Evolutionary conservation across 2,329 filamentous ascomycete genomes (phyloP), one percentile per base, ranked within the genome.

Genomic region (Pestalotiopsis sp.): DNA sequence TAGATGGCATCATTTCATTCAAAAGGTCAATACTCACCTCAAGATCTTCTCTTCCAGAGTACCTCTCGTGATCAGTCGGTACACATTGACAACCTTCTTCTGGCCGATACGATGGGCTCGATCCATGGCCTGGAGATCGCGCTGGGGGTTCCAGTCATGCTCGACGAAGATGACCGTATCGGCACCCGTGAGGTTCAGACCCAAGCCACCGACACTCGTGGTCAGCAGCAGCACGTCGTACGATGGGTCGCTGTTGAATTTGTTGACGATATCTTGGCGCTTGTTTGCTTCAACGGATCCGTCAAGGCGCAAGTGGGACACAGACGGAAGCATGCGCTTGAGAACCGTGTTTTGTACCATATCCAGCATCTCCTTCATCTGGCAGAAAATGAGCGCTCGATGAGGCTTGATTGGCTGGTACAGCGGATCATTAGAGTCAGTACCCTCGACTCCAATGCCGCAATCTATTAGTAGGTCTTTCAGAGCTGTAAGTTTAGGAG

Each of bases 361-460:
- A 80, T 99, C 96, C 27, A 99, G 87, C 97, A 99, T 99, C 80
- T 99, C 96, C 82, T 99, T 99, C 94, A 99, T 98, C 80, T 99
- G 96, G 76, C 96, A 99, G 86, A 99, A 99, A 73, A 99, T 92
- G 36, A 99, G 89, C 0, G 96, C 97, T 59, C 96, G 93, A 78
- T 99, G 96, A 38, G 95, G 96, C 71, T 96, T 97, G 79, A 99
- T 97, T 56, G 95, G 97, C 79, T 94, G 87, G 76, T 90, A 90
- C 17, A 90, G 82, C 2, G 88, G 87, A 69, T 90, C 88, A 66
- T 84, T 88, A 1, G 83, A 81, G 65, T 89, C 87, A n/a, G 83
- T 83, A 17, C 89, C 88, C 71, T 94, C 91, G 52, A 92, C 87
- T 39, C 96, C 96, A 76, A 99, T 99, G 68, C 97, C 97, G 76